phyloP scores from a whole-genome alignment of 108 stramenopile species.

The Cyclotella sp. region DNA sequence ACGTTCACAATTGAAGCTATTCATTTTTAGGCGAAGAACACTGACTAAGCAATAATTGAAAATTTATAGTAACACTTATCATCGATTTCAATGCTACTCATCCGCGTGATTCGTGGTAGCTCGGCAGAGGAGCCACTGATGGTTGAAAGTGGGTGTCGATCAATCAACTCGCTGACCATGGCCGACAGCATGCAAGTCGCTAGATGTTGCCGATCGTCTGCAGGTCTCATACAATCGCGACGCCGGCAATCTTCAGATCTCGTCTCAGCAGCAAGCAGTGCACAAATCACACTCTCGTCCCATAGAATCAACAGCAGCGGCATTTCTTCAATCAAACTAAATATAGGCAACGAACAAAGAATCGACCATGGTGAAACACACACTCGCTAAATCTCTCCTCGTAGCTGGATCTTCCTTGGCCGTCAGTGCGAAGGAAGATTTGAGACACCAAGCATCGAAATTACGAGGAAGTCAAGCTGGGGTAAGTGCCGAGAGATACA shows the following conservation, averaged over 20 bases:
- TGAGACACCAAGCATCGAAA: not conserved
- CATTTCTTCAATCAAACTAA: not conserved
- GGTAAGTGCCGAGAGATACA: not conserved
- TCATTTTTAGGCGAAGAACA: slow-evolving; percentile 2
- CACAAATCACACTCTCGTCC: no score
- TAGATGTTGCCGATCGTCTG: not conserved
- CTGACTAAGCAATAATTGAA: not conserved
- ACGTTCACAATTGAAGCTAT: not conserved
- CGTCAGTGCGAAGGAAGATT: not conserved
- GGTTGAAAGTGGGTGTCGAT: not conserved
- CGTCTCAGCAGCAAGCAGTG: no score
- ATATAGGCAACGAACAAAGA: not conserved
- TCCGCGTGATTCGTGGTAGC: not conserved
- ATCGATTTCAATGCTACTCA: no score
- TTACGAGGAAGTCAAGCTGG: slow-evolving; percentile 5
- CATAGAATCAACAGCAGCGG: not conserved
- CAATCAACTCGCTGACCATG: not conserved
- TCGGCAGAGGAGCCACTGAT: slow-evolving; percentile 14
- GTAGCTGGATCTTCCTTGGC: not conserved
- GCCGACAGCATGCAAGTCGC: not conserved
- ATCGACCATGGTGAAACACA: not conserved
- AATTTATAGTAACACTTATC: not conserved
- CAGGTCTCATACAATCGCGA: not conserved
- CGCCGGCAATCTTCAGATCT: no score
- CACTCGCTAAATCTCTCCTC: not conserved